Evolutionary conservation across 768 basidiomycete species (phyloP).

Genomic region (Terana coerulea): DNA sequence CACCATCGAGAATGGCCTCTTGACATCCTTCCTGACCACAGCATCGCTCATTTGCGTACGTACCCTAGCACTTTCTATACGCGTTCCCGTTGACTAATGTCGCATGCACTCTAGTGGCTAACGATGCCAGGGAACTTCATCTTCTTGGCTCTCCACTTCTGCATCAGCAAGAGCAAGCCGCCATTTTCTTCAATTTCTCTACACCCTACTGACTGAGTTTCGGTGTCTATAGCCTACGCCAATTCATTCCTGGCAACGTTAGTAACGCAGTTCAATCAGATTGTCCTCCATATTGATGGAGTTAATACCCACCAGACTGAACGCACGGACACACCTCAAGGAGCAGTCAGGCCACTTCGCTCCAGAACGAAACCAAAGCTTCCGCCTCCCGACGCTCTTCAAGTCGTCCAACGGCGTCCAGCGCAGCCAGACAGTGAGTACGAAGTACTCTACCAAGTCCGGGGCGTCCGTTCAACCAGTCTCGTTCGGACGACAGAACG

Average conservation of each 20-base stretch:
- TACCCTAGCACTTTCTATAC: background rate
- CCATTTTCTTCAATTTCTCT: background rate
- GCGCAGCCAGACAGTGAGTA: constrained; percentile 4
- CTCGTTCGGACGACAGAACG: background rate
- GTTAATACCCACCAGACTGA: constrained; percentile 3
- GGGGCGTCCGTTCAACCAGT: background rate
- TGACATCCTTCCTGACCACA: constrained; percentile 12
- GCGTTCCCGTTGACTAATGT: background rate
- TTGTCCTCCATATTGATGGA: background rate
- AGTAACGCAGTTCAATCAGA: background rate
- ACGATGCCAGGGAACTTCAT: constrained; percentile 17
- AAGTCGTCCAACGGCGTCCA: background rate
- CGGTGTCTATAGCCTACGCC: constrained; percentile 12
- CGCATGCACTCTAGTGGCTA: constrained; percentile 13
- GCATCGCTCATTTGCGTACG: constrained; percentile 19
- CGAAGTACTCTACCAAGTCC: background rate
- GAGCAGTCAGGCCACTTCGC: constrained; percentile 1
- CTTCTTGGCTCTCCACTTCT: constrained; percentile 18
- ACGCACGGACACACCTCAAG: constrained; percentile 9
- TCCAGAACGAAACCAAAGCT: background rate
- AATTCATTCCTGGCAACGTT: constrained; percentile 20
- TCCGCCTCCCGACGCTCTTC: constrained; percentile 6
- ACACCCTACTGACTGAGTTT: background rate
- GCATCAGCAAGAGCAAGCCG: constrained; percentile 15
- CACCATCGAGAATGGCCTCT: constrained; percentile 15